A percentile compares a stretch with the other conserved stretches of the same genome.
Conservation (phyloP, 805 yeast species). For the Allodekkera sacchari region DNA sequence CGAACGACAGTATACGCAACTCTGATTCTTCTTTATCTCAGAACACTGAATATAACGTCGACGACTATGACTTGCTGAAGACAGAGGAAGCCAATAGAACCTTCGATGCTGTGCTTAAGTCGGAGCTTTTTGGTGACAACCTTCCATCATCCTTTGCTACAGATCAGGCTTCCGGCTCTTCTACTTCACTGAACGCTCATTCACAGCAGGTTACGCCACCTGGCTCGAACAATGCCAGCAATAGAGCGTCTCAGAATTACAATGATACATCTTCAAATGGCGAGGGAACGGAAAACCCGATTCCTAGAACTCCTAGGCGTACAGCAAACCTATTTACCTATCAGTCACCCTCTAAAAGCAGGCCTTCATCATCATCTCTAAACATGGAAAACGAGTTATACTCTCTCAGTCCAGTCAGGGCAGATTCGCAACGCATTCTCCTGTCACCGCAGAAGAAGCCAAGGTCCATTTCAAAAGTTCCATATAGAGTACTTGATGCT, state of each 20-base stretch:
- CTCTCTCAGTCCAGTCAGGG: constrained; percentile 79
- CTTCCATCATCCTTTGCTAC: constrained; percentile 37
- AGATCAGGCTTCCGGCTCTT: constrained; percentile 4
- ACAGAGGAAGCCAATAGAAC: constrained; percentile 83
- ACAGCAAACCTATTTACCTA: constrained; percentile 63
- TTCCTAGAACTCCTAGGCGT: constrained; percentile 20
- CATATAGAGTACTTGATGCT: constrained; percentile 90
- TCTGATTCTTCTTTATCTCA: constrained; percentile 5
- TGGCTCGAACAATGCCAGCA: constrained; percentile 11
- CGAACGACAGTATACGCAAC: constrained; percentile 39
- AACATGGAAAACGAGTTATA: constrained; percentile 68
- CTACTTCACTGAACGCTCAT: too few relatives aligned
- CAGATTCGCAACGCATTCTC: constrained; percentile 73
- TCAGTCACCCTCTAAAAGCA: constrained; percentile 57
- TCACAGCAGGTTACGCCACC: constrained; percentile 21
- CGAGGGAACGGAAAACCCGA: not conserved
- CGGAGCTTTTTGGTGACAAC: constrained; percentile 87
- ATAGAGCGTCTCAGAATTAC: not conserved
- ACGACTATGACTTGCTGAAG: constrained; percentile 58
- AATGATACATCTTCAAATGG: constrained; percentile 3
- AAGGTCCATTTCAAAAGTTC: constrained; percentile 74
- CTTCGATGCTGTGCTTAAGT: constrained; percentile 75
- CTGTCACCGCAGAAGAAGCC: constrained; percentile 77
- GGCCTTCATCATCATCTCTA: constrained; percentile 51
- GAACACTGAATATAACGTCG: too few relatives aligned